These are phyloP conservation scores for Lactifluus volemus DNA, from an alignment of 768 basidiomycete species.

Conservation along the genomic window DNA sequence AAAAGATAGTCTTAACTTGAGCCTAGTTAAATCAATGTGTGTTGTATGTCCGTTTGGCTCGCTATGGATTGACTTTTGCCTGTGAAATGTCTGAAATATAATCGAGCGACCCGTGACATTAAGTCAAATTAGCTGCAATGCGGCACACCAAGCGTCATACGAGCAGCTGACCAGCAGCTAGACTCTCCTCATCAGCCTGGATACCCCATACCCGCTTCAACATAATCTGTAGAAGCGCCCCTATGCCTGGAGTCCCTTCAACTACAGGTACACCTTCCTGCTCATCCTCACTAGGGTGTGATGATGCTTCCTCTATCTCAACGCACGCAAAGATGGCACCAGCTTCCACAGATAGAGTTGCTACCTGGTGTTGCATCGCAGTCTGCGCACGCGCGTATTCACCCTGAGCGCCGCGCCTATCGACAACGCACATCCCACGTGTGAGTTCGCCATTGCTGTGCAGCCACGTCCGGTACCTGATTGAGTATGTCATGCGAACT, in stretches of 20 bases:
- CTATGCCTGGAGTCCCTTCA: slow-evolving; percentile 56
- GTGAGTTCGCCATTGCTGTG: slow-evolving; percentile 67
- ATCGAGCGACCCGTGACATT: background rate
- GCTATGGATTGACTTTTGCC: background rate
- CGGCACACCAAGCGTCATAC: background rate
- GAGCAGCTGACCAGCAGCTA: background rate
- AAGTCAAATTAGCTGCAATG: background rate
- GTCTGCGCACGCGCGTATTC: slow-evolving; percentile 56
- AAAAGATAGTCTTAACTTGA: background rate
- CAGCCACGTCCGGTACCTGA: background rate
- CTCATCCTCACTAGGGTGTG: background rate
- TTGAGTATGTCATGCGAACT: background rate
- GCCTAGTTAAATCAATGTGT: background rate
- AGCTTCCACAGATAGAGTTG: slow-evolving; percentile 18
- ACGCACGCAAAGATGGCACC: slow-evolving; percentile 44
- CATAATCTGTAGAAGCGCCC: slow-evolving; percentile 39
- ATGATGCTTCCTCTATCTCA: slow-evolving; percentile 33
- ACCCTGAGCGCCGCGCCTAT: slow-evolving; percentile 58
- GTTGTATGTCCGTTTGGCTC: background rate
- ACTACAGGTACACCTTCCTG: slow-evolving; percentile 31
- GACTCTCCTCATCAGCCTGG: background rate
- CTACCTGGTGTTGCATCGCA: slow-evolving; percentile 34
- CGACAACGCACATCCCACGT: slow-evolving; percentile 81
- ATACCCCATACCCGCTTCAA: slow-evolving; percentile 50
- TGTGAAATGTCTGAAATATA: too few species aligned